Percentiles rank a stretch among this genome's conserved stretches.
Evolutionary conservation across 768 basidiomycete genomes (phyloP).

Genomic region (Macrolepiota dolichaula): DNA sequence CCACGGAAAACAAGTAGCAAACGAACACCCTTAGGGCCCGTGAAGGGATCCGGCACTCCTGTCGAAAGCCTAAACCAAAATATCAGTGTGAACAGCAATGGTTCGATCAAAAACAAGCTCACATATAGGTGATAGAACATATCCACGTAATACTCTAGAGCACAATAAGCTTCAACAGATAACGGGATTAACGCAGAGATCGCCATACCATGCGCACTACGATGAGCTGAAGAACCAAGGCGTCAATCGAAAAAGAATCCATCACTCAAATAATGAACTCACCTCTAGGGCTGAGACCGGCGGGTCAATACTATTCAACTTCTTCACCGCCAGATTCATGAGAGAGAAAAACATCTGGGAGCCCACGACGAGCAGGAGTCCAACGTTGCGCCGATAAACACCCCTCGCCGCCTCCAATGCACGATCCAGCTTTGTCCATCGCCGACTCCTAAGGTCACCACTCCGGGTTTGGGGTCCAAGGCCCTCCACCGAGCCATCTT

Average conservation of each 20-base stretch:
- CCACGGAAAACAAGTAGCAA: slow-evolving; percentile 55
- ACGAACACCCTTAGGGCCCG: slow-evolving; percentile 71
- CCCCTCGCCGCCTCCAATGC: not conserved
- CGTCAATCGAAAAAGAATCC: not conserved
- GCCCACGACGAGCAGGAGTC: slow-evolving; percentile 17
- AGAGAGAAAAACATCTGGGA: slow-evolving; percentile 20
- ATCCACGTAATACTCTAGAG: slow-evolving; percentile 15
- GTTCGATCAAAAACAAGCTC: not conserved
- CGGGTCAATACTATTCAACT: slow-evolving; percentile 20
- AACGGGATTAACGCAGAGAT: not conserved
- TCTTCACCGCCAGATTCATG: slow-evolving; percentile 22
- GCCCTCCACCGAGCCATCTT: not conserved
- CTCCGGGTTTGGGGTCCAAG: not conserved
- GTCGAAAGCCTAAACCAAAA: slow-evolving; percentile 33
- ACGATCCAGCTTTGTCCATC: not conserved
- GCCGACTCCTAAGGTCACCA: not conserved
- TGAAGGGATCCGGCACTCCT: slow-evolving; percentile 47
- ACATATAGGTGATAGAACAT: slow-evolving; percentile 16
- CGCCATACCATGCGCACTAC: slow-evolving; percentile 15
- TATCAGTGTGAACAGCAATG: not conserved
- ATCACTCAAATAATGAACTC: not conserved
- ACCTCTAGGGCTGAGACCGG: slow-evolving; percentile 21
- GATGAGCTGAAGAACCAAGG: slow-evolving; percentile 10
- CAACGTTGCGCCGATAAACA: slow-evolving; percentile 13
- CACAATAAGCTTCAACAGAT: not conserved